These are phyloP conservation scores for Helminthosporium solani DNA, from an alignment of 2,329 filamentous ascomycete species.

Conservation along the genomic window DNA sequence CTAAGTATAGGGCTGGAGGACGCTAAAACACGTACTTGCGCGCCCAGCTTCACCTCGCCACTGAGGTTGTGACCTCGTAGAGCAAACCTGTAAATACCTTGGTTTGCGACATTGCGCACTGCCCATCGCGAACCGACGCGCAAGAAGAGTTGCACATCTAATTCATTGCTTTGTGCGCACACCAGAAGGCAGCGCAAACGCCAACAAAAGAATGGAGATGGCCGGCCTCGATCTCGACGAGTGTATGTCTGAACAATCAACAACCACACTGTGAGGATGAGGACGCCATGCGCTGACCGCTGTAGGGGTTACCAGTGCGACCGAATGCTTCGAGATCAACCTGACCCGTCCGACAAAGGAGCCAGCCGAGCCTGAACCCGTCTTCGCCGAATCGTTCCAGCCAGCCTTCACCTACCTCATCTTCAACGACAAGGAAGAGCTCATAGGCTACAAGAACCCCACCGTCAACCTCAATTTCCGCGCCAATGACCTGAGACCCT, in stretches of 20 bases:
- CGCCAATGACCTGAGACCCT: slow-evolving; percentile 75
- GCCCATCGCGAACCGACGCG: background rate
- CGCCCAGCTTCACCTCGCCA: too few species aligned
- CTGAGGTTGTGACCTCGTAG: too few species aligned
- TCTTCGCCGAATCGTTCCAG: slow-evolving; percentile 68
- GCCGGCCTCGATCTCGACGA: slow-evolving; percentile 27
- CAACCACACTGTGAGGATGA: too few species aligned
- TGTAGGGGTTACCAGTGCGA: slow-evolving; percentile 38
- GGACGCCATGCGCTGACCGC: slow-evolving; percentile 16
- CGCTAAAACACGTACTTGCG: too few species aligned
- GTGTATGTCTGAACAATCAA: too few species aligned
- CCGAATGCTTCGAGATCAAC: slow-evolving; percentile 42
- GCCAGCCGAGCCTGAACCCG: slow-evolving; percentile 20
- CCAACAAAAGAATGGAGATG: slow-evolving; percentile 24
- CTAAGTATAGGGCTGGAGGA: too few species aligned
- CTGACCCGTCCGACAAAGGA: slow-evolving; percentile 32
- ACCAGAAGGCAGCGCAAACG: too few species aligned
- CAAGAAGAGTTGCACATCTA: too few species aligned
- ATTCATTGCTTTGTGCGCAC: too few species aligned
- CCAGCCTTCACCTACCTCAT: slow-evolving; percentile 89
- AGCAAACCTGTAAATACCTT: too few species aligned
- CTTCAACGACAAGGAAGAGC: slow-evolving; percentile 88
- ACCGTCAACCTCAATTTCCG: slow-evolving; percentile 71
- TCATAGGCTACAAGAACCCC: slow-evolving; percentile 85
- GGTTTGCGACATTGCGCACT: background rate